These are phyloP conservation scores for Fusarium sp. DNA, from an alignment of 2,329 filamentous ascomycete genomes.

Conservation along the genomic window DNA sequence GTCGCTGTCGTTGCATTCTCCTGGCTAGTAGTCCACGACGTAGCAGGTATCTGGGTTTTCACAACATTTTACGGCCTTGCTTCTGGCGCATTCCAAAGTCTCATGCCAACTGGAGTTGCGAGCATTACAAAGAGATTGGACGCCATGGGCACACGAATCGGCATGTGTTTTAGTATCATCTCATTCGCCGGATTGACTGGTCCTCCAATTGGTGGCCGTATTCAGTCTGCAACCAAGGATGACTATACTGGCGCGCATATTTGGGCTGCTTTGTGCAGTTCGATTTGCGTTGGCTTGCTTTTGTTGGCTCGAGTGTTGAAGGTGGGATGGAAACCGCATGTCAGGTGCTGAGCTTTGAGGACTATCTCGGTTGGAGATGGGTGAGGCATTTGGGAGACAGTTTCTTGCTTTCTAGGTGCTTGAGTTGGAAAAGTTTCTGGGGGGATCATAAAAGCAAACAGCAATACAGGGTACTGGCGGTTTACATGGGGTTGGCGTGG, in stretches of 20 bases:
- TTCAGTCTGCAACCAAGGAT: conserved; percentile 38
- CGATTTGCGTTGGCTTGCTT: conserved; percentile 39
- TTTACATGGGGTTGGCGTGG: neutral
- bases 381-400: neutral
- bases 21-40: conserved; percentile 50
- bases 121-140: conserved; percentile 52
- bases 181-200: conserved; percentile 52
- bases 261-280: conserved; percentile 48
- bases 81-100: conserved; percentile 51
- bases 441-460: neutral
- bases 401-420: neutral
- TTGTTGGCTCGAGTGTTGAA: conserved; percentile 25
- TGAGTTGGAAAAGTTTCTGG: neutral
- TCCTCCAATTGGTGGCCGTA: conserved; percentile 50
- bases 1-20: conserved; percentile 46
- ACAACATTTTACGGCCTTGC: conserved; percentile 44
- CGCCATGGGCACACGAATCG: conserved; percentile 51
- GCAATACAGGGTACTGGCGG: neutral
- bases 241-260: conserved; percentile 44
- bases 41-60: conserved; percentile 50
- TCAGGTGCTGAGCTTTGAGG: conserved; percentile 32
- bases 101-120: conserved; percentile 51
- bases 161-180: conserved; percentile 53
- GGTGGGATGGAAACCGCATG: conserved; percentile 33
- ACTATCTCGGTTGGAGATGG: neutral